Evolutionary conservation across 768 basidiomycete species (phyloP).

Genomic region (Tricholoma furcatifolium): DNA sequence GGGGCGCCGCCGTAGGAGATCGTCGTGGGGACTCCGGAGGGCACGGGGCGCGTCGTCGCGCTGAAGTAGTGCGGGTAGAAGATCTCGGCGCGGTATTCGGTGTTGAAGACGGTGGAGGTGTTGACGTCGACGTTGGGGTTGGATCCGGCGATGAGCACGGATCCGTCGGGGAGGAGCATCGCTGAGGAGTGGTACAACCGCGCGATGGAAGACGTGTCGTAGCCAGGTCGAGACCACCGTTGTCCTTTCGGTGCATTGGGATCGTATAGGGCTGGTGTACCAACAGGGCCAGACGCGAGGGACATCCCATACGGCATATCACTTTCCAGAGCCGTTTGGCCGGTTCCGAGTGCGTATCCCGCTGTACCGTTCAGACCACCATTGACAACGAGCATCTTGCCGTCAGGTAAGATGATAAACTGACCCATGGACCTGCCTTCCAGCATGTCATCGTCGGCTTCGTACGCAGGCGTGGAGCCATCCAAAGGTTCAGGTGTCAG

Average conservation of each 20-base stretch:
- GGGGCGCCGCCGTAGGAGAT: constrained; percentile 79
- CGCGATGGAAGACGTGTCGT: constrained; percentile 53
- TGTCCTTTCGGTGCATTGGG: constrained; percentile 56
- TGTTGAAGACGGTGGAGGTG: constrained; percentile 58
- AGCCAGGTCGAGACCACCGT: constrained; percentile 60
- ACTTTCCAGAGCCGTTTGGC: constrained; percentile 34
- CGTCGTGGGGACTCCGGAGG: constrained; percentile 65
- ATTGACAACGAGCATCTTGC: constrained; percentile 74
- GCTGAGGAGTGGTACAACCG: constrained; percentile 83
- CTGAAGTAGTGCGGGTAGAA: constrained; percentile 95
- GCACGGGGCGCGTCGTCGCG: constrained; percentile 62
- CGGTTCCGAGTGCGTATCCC: constrained; percentile 57
- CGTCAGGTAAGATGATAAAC: constrained; percentile 79
- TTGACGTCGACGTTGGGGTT: constrained; percentile 91
- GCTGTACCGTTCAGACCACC: constrained; percentile 81
- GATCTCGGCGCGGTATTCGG: constrained; percentile 77
- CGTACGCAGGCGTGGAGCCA: constrained; percentile 56
- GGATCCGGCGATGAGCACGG: constrained; percentile 85
- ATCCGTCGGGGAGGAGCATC: constrained; percentile 77
- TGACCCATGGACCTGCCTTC: constrained; percentile 88
- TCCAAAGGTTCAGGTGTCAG: constrained; percentile 84
- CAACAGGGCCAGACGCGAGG: constrained; percentile 67
- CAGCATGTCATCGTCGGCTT: constrained; percentile 73
- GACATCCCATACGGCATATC: constrained; percentile 61
- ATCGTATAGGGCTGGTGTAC: constrained; percentile 67